These are phyloP conservation scores for Syzygium syzygioides DNA, from an alignment of 441 rosid genomes.

Conservation along the genomic window DNA sequence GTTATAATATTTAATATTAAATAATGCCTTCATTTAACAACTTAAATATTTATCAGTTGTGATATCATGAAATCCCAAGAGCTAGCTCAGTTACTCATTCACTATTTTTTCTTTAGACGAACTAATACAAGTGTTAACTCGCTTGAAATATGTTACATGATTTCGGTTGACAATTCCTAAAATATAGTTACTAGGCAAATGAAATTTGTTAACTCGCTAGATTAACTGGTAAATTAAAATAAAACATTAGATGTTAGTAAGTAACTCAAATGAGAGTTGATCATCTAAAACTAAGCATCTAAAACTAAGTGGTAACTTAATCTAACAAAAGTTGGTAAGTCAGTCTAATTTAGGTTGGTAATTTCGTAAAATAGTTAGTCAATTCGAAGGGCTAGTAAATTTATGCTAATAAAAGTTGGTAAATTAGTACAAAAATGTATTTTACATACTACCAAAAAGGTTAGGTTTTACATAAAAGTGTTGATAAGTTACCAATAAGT, in stretches of 20 bases:
- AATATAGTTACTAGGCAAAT: background rate
- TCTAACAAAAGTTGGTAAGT: background rate
- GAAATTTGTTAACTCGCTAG: background rate
- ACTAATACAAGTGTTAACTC: no score
- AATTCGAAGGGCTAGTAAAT: background rate
- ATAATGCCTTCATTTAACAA: no score
- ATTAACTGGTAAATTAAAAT: background rate
- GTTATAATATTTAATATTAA: no score
- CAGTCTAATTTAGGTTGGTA: background rate
- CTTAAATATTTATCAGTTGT: no score
- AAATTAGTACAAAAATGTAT: background rate
- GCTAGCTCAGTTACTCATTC: background rate
- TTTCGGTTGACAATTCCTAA: background rate
- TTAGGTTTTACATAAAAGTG: background rate
- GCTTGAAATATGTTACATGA: background rate
- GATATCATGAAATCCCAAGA: no score
- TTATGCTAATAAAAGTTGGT: background rate
- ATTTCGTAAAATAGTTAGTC: background rate
- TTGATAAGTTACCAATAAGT: background rate
- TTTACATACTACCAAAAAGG: fast-evolving
- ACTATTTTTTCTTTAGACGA: no score
- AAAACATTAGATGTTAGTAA: background rate
- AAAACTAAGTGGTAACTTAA: background rate
- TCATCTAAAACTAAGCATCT: background rate
- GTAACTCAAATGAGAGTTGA: background rate